Base-by-base conservation (phyloP, 2,329 filamentous ascomycete genomes). In the Fusarium penzigii region DNA sequence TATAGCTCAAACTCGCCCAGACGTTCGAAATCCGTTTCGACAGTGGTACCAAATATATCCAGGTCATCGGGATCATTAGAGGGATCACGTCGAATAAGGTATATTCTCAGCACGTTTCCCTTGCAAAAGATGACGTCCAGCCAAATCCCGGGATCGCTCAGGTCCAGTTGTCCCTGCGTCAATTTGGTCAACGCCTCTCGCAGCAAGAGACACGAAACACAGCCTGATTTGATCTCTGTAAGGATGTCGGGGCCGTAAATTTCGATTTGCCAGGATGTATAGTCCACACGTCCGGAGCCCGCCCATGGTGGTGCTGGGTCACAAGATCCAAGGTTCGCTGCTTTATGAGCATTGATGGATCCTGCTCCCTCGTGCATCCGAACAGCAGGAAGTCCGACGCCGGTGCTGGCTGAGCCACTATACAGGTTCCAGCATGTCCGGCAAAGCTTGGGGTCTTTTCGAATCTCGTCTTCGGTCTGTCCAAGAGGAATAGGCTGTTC, bases 381-480 rank as follows among this genome's bases (percentile, higher is more conserved):
- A 45, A 63, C 49, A 2, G 56, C 53, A 5, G 49, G 42, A 5
- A 61, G 38, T 3, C 52, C 46, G 7, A 58, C 36, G 13, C 47
- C 48, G 0, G 48, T 50, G 0, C 17, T 38, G 9, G 61, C 57
- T 2, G 58, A 59, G 2, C 60, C 58, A 3, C 44, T 42, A 2
- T 53, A 63, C 4, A 63, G 47, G 39, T 63, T 63, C 53, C 55
- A 58, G 36, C 61, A 63, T 36, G 44, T 52, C 2, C 46, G 41
- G 3, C 61, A 63, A 2, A 52, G 16, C n/a, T 38, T 50, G 5
- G 52, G 49, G 17, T 63, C 50, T 2, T 13, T 44, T 12, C 52
- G 48, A 1, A 63, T 59, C 5, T 61, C 53, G 13, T 56, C 44
- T 9, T 61, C 52, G 2, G 42, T 41, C 8, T 58, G 44, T 1